Conservation (phyloP, 2,329 filamentous ascomycete genomes). For the Tolypocladium ophioglossoides region DNA sequence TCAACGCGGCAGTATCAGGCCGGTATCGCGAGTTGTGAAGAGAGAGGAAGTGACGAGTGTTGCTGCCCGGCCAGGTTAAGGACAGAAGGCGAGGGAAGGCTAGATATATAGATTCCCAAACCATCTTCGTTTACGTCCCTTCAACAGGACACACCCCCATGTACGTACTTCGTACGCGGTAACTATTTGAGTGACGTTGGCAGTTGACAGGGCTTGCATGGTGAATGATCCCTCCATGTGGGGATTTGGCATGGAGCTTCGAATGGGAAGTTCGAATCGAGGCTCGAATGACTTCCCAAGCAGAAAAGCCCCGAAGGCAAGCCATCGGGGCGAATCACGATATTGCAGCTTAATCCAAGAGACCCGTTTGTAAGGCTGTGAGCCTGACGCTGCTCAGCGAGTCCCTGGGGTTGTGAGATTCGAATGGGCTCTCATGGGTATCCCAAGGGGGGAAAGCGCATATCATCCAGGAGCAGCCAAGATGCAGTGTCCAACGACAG, state of each 20-base stretch:
- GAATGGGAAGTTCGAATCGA: not conserved
- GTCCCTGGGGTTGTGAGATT: not conserved
- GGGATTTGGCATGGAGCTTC: not conserved
- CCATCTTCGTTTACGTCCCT: not conserved
- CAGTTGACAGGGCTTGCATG: not conserved
- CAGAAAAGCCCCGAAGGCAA: too few relatives aligned
- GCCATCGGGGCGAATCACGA: not conserved
- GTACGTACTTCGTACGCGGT: not conserved
- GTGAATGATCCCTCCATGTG: not conserved
- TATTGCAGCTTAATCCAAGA: not conserved
- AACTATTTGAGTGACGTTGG: not conserved
- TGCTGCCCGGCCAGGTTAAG: not conserved
- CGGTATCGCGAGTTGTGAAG: not conserved
- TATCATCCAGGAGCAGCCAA: not conserved
- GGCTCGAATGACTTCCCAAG: not conserved
- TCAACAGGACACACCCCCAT: not conserved
- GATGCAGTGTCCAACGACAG: not conserved
- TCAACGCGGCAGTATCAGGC: not conserved
- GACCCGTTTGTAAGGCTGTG: not conserved
- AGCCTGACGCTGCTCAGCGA: not conserved
- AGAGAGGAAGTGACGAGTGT: not conserved
- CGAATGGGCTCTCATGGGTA: not conserved
- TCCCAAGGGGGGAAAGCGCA: not conserved
- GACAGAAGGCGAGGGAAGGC: not conserved
- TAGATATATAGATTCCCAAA: not conserved